A percentile compares a stretch with the other conserved stretches of the same genome.
phyloP scores from a whole-genome alignment of 805 yeast genomes.

The Hanseniaspora taiwanica region DNA sequence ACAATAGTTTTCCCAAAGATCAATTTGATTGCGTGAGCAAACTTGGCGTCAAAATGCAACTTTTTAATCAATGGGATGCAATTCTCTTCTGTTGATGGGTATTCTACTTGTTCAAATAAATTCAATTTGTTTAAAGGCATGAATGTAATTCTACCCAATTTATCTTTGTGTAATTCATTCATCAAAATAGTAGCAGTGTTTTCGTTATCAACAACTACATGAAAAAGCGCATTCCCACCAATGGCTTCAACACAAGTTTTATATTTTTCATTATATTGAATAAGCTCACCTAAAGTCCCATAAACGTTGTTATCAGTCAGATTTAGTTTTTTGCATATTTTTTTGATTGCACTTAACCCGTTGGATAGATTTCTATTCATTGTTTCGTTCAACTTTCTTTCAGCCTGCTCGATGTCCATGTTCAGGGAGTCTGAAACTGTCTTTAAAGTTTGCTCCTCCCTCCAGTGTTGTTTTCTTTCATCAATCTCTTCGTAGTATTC shows the following conservation, averaged over 20 bases:
- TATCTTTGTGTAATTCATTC: conserved; percentile 57
- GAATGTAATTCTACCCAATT: conserved; percentile 78
- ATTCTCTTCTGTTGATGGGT: conserved; percentile 47
- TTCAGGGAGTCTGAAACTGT: conserved; percentile 42
- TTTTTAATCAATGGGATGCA: conserved; percentile 71
- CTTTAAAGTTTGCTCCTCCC: conserved; percentile 56
- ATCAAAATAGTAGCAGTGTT: conserved; percentile 68
- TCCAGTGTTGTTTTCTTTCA: conserved; percentile 60
- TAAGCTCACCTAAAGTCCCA: conserved; percentile 79
- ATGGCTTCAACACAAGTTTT: conserved; percentile 78
- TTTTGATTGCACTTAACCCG: conserved; percentile 58
- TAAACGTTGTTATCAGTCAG: conserved; percentile 44
- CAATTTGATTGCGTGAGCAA: conserved; percentile 58
- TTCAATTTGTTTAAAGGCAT: conserved; percentile 71
- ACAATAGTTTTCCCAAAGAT: conserved; percentile 76
- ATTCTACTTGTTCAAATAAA: conserved; percentile 26
- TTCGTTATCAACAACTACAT: conserved; percentile 81
- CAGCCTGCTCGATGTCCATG: conserved; percentile 43
- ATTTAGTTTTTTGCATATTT: conserved; percentile 46
- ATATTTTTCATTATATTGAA: conserved; percentile 69
- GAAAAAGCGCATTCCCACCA: conserved; percentile 77
- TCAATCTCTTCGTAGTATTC: conserved; percentile 39
- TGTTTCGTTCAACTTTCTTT: conserved; percentile 50
- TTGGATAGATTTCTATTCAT: conserved; percentile 59
- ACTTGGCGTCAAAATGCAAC: conserved; percentile 43